These are phyloP conservation scores for Fusarium citri DNA, from an alignment of 2,329 filamentous ascomycete species.

Conservation along the genomic window DNA sequence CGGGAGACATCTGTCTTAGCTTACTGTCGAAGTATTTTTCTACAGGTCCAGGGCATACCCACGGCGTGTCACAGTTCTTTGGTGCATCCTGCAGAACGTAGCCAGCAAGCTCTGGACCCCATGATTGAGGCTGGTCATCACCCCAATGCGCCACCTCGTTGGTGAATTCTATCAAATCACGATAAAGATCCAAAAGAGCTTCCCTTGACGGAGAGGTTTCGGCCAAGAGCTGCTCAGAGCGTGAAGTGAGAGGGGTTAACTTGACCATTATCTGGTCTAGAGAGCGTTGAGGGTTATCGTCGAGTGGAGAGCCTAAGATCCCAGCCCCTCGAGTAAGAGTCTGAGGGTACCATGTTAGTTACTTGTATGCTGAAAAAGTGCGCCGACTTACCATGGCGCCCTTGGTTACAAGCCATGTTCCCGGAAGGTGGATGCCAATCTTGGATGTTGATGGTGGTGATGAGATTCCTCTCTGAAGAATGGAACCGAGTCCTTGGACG, in stretches of 20 bases:
- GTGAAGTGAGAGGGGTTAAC: constrained; percentile 4
- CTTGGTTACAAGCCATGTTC: constrained; percentile 9
- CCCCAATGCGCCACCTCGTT: constrained; percentile 10
- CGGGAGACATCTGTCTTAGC: fast-evolving
- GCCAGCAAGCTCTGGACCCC: constrained; percentile 3
- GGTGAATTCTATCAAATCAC: neutral
- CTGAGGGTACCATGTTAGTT: neutral
- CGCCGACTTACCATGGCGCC: neutral
- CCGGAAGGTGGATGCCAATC: constrained; percentile 5
- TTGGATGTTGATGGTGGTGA: neutral
- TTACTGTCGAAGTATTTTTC: constrained; percentile 16
- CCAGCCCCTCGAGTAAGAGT: neutral
- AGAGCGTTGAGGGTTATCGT: neutral
- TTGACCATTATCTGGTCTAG: constrained; percentile 14
- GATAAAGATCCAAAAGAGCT: neutral
- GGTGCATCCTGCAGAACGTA: neutral
- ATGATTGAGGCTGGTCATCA: neutral
- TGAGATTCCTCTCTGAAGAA: neutral
- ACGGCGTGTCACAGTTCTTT: neutral
- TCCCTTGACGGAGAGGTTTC: neutral
- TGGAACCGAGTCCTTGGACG: neutral
- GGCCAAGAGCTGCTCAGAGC: neutral
- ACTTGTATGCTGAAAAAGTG: no score
- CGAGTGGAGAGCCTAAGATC: constrained; percentile 7
- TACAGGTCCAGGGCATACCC: neutral